Evolutionary conservation across 306 rosid species (phyloP).

Genomic region (Bauhinia variegata): DNA sequence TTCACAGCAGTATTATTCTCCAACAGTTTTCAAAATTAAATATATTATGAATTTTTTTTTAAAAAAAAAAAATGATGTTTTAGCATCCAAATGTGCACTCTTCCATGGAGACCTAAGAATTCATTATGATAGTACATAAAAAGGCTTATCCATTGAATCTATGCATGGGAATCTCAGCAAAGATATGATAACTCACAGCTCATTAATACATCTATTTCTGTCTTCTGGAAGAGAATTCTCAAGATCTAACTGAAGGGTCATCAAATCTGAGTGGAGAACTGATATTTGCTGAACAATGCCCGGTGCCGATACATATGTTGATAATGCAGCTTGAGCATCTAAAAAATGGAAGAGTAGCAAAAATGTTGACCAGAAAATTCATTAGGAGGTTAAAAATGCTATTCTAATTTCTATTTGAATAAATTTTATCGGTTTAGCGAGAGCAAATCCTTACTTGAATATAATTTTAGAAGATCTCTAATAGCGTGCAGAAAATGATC

Average conservation of each 20-base stretch:
- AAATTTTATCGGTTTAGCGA: slow-evolving; percentile 23
- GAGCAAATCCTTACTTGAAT: slow-evolving; percentile 64
- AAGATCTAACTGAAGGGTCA: slow-evolving; percentile 83
- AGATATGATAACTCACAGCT: slow-evolving; percentile 65
- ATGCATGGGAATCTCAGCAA: slow-evolving; percentile 1
- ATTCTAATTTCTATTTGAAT: slow-evolving; percentile 13
- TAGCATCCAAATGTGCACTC: slow-evolving; percentile 16
- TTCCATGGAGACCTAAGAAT: slow-evolving; percentile 10
- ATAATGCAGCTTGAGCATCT: slow-evolving; percentile 84
- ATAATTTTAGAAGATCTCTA: slow-evolving; percentile 90
- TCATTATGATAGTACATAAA: slow-evolving; percentile 1
- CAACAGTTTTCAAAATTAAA: neutral
- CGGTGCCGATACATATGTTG: slow-evolving; percentile 95
- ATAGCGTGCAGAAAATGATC: slow-evolving; percentile 93
- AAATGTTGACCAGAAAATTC: slow-evolving; percentile 13
- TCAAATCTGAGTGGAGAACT: slow-evolving; percentile 81
- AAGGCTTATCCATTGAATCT: neutral
- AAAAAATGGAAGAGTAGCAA: slow-evolving; percentile 31
- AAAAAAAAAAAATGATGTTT: neutral
- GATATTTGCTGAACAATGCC: slow-evolving; percentile 95
- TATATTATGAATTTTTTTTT: no score
- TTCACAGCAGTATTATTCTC: slow-evolving; percentile 12
- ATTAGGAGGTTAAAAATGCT: slow-evolving; percentile 36
- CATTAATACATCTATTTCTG: slow-evolving; percentile 90
- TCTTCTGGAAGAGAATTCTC: slow-evolving; percentile 97